Percentiles rank a stretch among this genome's conserved stretches.
These are phyloP conservation scores for Syncephalastrum contaminatum DNA, from an alignment of 371 early-diverging fungal genomes.

Conservation along the genomic window DNA sequence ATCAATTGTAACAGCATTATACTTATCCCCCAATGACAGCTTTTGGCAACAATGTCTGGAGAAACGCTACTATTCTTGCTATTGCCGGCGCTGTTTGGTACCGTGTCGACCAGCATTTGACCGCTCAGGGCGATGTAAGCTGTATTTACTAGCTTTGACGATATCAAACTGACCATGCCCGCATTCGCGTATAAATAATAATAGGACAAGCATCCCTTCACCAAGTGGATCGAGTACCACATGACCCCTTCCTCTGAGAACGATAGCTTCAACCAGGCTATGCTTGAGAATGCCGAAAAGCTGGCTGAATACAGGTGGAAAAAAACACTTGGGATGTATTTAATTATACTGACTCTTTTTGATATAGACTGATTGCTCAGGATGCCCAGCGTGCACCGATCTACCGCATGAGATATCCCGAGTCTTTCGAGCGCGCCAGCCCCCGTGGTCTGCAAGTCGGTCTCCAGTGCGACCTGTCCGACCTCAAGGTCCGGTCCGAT, in stretches of 20 bases:
- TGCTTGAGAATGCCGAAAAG: slow-evolving; percentile 29
- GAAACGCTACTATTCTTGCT: slow-evolving; percentile 37
- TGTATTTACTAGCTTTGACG: background rate
- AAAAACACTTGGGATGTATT: background rate
- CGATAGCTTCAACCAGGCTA: slow-evolving; percentile 26
- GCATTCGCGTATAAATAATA: background rate
- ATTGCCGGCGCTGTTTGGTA: slow-evolving; percentile 44
- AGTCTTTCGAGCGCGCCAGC: slow-evolving; percentile 50
- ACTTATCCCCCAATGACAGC: slow-evolving; percentile 15
- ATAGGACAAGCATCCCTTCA: slow-evolving; percentile 48
- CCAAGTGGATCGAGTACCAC: slow-evolving; percentile 43
- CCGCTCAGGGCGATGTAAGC: slow-evolving; percentile 22
- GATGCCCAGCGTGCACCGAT: slow-evolving; percentile 50
- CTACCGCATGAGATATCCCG: slow-evolving; percentile 48
- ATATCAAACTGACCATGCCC: background rate
- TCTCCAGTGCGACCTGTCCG: slow-evolving; percentile 39
- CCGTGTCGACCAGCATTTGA: slow-evolving; percentile 28
- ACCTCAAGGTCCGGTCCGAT: slow-evolving; percentile 43
- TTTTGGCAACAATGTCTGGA: slow-evolving; percentile 39
- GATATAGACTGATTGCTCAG: slow-evolving; percentile 37
- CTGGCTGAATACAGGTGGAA: slow-evolving; percentile 45
- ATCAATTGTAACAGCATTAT: background rate
- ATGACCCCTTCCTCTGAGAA: slow-evolving; percentile 39
- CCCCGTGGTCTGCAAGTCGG: slow-evolving; percentile 41
- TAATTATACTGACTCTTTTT: background rate